A percentile compares a stretch with the other conserved stretches of the same genome.
phyloP scores from a whole-genome alignment of 805 yeast genomes.

The Spathaspora girioi region DNA sequence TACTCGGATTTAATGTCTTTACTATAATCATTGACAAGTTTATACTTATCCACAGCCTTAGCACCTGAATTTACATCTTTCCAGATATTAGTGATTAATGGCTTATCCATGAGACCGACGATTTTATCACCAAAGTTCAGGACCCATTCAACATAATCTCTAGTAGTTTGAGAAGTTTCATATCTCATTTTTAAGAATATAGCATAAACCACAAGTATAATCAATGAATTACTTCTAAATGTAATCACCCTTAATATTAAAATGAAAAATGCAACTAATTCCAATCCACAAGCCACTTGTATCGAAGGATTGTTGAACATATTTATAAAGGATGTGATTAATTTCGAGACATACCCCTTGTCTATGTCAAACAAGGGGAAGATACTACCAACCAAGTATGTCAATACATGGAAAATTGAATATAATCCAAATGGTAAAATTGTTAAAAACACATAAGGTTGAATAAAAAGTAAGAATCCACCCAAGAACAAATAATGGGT shows the following conservation, averaged over 20 bases:
- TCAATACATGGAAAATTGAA: conserved; percentile 77
- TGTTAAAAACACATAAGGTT: conserved; percentile 60
- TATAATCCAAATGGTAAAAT: conserved; percentile 72
- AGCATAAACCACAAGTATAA: conserved; percentile 50
- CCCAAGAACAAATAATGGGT: conserved; percentile 62
- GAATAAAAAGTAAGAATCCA: conserved; percentile 47
- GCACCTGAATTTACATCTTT: conserved; percentile 27
- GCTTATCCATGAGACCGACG: conserved; percentile 24
- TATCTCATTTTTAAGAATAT: conserved; percentile 73
- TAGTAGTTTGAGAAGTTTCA: conserved; percentile 71
- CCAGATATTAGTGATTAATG: conserved; percentile 37
- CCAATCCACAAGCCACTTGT: conserved; percentile 37
- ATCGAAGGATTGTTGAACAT: conserved; percentile 35
- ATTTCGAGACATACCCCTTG: conserved; percentile 31
- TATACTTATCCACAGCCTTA: conserved; percentile 23
- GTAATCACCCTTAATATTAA: conserved; percentile 50
- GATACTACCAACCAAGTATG: conserved; percentile 61
- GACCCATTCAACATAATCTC: conserved; percentile 61
- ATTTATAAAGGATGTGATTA: conserved; percentile 32
- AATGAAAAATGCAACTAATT: conserved; percentile 41
- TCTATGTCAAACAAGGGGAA: conserved; percentile 56
- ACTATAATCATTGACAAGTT: conserved; percentile 32
- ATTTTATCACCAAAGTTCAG: conserved; percentile 49
- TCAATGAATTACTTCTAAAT: conserved; percentile 62
- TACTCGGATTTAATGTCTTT: conserved; percentile 22